phyloP scores from a whole-genome alignment of 148 eudicot species.

The Tetragonia tetragonoides region DNA sequence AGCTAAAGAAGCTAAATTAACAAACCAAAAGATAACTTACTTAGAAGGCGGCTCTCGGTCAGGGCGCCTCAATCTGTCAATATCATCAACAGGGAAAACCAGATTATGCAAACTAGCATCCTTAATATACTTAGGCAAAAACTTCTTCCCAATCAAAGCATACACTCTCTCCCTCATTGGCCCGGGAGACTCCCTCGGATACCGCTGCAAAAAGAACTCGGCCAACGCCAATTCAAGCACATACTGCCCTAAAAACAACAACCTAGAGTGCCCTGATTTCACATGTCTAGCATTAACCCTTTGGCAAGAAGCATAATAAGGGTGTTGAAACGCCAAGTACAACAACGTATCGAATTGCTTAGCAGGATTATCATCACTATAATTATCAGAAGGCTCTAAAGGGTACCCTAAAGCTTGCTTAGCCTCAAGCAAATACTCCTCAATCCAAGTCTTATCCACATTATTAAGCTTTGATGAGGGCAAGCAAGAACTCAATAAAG shows the following conservation, averaged over 20 bases:
- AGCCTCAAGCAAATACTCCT: slow-evolving; percentile 83
- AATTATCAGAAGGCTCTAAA: slow-evolving; percentile 58
- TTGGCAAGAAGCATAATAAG: slow-evolving; percentile 58
- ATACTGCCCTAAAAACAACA: slow-evolving; percentile 80
- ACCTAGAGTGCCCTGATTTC: slow-evolving; percentile 79
- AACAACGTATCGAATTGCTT: slow-evolving; percentile 85
- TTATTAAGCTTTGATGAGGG: slow-evolving; percentile 61
- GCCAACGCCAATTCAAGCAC: slow-evolving; percentile 80
- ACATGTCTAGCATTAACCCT: slow-evolving; percentile 79
- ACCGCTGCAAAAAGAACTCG: slow-evolving; percentile 91
- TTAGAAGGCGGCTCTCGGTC: slow-evolving; percentile 91
- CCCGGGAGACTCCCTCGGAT: slow-evolving; percentile 83
- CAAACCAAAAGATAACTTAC: slow-evolving; percentile 45
- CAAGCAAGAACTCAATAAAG: slow-evolving; percentile 84
- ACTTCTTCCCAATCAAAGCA: slow-evolving; percentile 79
- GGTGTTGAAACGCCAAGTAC: slow-evolving; percentile 92
- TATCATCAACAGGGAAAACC: slow-evolving; percentile 81
- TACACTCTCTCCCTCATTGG: slow-evolving; percentile 86
- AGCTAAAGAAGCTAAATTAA: background rate
- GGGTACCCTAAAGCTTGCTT: slow-evolving; percentile 95
- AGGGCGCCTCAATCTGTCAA: slow-evolving; percentile 60
- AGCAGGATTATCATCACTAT: slow-evolving; percentile 84
- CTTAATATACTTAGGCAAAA: slow-evolving; percentile 67
- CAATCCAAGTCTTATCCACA: slow-evolving; percentile 77
- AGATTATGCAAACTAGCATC: slow-evolving; percentile 90